Evolutionary conservation across 139 green algal species (phyloP).

Genomic region (Auxenochlorella protothecoides): DNA sequence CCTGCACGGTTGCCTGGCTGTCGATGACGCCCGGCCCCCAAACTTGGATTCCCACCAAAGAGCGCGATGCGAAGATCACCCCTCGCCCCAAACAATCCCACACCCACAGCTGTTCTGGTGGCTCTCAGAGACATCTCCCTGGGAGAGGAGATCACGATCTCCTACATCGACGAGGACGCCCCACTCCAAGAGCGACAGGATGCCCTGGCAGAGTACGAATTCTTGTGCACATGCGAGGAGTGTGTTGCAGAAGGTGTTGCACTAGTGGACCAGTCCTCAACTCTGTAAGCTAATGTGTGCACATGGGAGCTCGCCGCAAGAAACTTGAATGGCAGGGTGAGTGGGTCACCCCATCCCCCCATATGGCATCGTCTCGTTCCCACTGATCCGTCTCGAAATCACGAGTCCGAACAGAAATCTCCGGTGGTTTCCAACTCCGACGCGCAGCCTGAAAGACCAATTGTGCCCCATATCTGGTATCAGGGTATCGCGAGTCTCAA

Average conservation of each 20-base stretch:
- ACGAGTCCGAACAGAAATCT: too few species aligned
- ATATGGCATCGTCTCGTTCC: background rate
- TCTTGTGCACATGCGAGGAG: constrained; percentile 50
- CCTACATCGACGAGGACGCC: constrained; percentile 61
- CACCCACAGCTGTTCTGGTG: constrained; percentile 35
- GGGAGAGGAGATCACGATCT: constrained; percentile 65
- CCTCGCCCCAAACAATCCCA: background rate
- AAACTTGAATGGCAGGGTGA: background rate
- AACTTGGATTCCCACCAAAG: background rate
- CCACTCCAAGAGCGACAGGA: constrained; percentile 27
- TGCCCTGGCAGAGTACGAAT: constrained; percentile 72
- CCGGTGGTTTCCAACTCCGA: too few species aligned
- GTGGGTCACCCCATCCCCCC: background rate
- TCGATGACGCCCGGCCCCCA: background rate
- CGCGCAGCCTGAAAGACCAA: too few species aligned
- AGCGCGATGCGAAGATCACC: background rate
- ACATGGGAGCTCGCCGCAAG: too few species aligned
- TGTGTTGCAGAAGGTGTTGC: constrained; percentile 23
- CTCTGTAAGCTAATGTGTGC: too few species aligned
- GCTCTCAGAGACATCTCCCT: constrained; percentile 33
- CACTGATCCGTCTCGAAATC: background rate
- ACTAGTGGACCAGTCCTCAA: background rate
- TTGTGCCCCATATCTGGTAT: too few species aligned
- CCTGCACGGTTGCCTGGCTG: background rate
- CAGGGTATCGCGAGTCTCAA: too few species aligned